Conservation (phyloP, 2,329 filamentous ascomycete genomes). For the Stemphylium beticola region DNA sequence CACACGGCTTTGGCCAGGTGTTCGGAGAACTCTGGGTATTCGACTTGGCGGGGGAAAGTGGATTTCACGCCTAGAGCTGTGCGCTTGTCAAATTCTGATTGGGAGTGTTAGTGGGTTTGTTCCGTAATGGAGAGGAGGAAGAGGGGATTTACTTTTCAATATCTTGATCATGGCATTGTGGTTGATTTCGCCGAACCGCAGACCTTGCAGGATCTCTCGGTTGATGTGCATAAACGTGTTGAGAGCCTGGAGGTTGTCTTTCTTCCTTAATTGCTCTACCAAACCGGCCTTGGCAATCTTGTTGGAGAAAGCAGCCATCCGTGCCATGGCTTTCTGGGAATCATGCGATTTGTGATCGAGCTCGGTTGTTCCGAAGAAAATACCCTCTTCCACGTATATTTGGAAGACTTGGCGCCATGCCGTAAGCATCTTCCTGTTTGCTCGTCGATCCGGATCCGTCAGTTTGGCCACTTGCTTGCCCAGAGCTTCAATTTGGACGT, state of each 20-base stretch:
- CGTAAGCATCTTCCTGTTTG: conserved; percentile 68
- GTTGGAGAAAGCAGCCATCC: conserved; percentile 75
- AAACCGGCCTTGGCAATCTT: conserved; percentile 68
- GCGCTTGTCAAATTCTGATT: conserved; percentile 80
- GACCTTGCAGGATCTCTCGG: conserved; percentile 73
- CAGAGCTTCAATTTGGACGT: conserved; percentile 66
- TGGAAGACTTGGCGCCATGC: conserved; percentile 84
- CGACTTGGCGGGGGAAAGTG: conserved; percentile 65
- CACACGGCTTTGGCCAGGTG: conserved; percentile 78
- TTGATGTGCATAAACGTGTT: conserved; percentile 76
- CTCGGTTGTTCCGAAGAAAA: conserved; percentile 84
- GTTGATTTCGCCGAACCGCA: conserved; percentile 87
- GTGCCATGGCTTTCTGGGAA: conserved; percentile 68
- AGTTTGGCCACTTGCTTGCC: conserved; percentile 69
- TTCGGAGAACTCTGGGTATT: conserved; percentile 63
- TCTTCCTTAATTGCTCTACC: conserved; percentile 66
- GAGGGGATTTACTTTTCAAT: conserved; percentile 71
- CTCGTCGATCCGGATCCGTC: conserved; percentile 68
- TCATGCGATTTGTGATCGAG: conserved; percentile 70
- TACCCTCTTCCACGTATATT: conserved; percentile 76
- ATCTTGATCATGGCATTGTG: conserved; percentile 80
- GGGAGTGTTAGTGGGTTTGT: not conserved
- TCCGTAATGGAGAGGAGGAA: not conserved
- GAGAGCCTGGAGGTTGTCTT: conserved; percentile 69
- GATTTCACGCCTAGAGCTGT: conserved; percentile 74